Evolutionary conservation across 2,329 filamentous ascomycete genomes (phyloP).

Genomic region (Elsinoe batatas): DNA sequence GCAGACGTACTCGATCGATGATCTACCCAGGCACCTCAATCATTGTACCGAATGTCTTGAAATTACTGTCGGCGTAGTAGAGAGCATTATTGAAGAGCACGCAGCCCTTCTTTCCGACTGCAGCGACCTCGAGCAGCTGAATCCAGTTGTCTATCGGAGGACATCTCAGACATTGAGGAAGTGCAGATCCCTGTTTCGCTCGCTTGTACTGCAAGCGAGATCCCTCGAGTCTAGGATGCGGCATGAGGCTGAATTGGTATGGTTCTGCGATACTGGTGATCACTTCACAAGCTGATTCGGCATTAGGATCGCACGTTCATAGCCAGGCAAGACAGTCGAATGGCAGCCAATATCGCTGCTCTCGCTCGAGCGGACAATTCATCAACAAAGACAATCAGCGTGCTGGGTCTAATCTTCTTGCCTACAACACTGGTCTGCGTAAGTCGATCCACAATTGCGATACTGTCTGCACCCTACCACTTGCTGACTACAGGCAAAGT

Average conservation of each 20-base stretch:
- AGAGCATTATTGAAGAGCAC: slow-evolving; percentile 15
- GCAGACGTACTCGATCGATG: slow-evolving; percentile 17
- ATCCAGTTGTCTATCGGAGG: background rate
- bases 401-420: slow-evolving; percentile 20
- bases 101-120: background rate
- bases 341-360: slow-evolving; percentile 19
- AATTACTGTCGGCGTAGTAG: slow-evolving; percentile 16
- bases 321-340: slow-evolving; percentile 20
- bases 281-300: background rate
- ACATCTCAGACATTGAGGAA: slow-evolving; percentile 10
- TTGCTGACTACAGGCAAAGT: background rate
- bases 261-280: background rate
- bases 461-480: background rate
- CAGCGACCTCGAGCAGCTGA: background rate
- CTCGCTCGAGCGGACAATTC: slow-evolving; percentile 17
- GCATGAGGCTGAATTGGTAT: slow-evolving; percentile 22
- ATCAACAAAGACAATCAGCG: slow-evolving; percentile 19
- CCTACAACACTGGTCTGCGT: slow-evolving; percentile 20
- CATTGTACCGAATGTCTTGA: slow-evolving; percentile 18
- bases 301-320: background rate
- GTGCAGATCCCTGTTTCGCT: slow-evolving; percentile 17
- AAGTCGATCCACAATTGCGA: background rate
- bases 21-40: slow-evolving; percentile 19
- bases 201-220: slow-evolving; percentile 17
- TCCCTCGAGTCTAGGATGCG: slow-evolving; percentile 19